These are phyloP conservation scores for Amanita phalloides DNA, from an alignment of 768 basidiomycete species.

Conservation along the genomic window DNA sequence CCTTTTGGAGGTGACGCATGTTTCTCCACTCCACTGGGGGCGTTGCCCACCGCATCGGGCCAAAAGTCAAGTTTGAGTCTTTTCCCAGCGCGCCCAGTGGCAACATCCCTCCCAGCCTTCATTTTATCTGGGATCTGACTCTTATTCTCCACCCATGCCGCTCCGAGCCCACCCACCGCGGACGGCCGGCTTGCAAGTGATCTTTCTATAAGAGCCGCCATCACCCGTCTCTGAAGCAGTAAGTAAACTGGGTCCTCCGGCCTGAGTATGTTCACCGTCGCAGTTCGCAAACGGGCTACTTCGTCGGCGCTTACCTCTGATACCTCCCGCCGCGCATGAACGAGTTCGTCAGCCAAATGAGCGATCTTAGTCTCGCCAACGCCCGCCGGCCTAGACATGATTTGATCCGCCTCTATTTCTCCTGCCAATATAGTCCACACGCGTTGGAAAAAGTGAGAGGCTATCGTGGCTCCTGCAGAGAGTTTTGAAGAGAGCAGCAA, in stretches of 20 bases:
- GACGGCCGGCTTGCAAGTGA: constrained; percentile 6
- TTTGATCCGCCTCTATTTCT: constrained; percentile 36
- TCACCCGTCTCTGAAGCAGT: constrained; percentile 49
- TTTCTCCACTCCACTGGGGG: neutral
- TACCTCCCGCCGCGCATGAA: constrained; percentile 35
- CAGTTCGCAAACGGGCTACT: constrained; percentile 42
- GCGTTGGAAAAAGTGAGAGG: constrained; percentile 39
- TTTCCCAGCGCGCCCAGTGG: constrained; percentile 11
- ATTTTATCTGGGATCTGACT: constrained; percentile 21
- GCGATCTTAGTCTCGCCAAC: constrained; percentile 40
- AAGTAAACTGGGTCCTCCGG: constrained; percentile 56
- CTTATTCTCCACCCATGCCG: neutral
- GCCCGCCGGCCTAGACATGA: constrained; percentile 5
- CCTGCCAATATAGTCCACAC: constrained; percentile 55
- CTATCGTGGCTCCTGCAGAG: constrained; percentile 5
- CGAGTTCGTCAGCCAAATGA: constrained; percentile 66
- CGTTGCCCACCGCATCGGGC: constrained; percentile 2
- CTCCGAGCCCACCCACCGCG: neutral
- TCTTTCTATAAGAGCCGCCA: constrained; percentile 26
- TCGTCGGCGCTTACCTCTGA: constrained; percentile 23
- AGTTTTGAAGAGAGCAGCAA: constrained; percentile 25
- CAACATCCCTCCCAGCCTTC: constrained; percentile 21
- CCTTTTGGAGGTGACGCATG: constrained; percentile 29
- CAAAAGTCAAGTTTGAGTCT: constrained; percentile 11
- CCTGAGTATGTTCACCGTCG: constrained; percentile 54